Conservation (phyloP, 352 stramenopile genomes). For the Plasmopara muralis region DNA sequence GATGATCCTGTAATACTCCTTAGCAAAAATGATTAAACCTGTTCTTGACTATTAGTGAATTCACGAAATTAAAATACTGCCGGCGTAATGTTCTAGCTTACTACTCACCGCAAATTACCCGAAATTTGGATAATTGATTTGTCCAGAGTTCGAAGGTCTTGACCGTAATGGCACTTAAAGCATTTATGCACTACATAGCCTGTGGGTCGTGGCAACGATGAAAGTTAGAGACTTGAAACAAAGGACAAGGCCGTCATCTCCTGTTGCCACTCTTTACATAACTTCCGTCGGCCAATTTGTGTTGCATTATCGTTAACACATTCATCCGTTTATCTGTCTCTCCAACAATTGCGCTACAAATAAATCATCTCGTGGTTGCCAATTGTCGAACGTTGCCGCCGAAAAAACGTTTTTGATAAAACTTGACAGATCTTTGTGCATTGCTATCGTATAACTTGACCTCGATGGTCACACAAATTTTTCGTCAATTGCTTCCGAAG, state of each 20-base stretch:
- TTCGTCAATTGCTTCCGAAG: conserved; percentile 1
- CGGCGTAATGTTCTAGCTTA: no score
- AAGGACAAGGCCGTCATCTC: conserved; percentile 15
- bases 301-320: conserved; percentile 8
- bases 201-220: conserved; percentile 7
- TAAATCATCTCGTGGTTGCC: conserved; percentile 11
- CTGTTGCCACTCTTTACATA: conserved; percentile 3
- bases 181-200: not conserved
- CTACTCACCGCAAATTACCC: not conserved
- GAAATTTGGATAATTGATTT: not conserved
- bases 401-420: conserved; percentile 11
- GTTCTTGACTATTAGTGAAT: no score
- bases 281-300: conserved; percentile 2
- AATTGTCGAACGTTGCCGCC: conserved; percentile 6
- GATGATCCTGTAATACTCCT: no score
- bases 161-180: not conserved
- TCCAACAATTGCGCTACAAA: conserved; percentile 7
- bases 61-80: no score
- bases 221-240: conserved; percentile 8
- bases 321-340: conserved; percentile 6
- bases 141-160: not conserved
- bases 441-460: conserved; percentile 4
- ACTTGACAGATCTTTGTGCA: conserved; percentile 8
- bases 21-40: no score
- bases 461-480: conserved; percentile 3